phyloP scores from a whole-genome alignment of 768 basidiomycete species.

The Rhizopogon rudus region DNA sequence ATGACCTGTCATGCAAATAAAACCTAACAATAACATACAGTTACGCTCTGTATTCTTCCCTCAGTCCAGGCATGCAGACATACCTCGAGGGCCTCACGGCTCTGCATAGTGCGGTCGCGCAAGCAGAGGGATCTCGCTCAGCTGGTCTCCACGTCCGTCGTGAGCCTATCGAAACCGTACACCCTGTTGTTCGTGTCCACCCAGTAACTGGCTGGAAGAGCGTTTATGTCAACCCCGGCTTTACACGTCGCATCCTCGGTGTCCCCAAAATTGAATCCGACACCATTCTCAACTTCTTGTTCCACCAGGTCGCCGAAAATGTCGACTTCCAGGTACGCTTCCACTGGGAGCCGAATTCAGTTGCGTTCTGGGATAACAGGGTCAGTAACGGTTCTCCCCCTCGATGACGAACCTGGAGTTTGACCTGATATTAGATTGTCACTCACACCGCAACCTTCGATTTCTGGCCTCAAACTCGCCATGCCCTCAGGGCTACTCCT shows the following conservation, averaged over 20 bases:
- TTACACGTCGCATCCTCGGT: conserved; percentile 74
- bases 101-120: conserved; percentile 72
- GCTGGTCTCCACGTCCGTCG: conserved; percentile 69
- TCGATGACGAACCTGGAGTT: neutral
- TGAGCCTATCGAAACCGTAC: conserved; percentile 61
- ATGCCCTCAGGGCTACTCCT: conserved; percentile 78
- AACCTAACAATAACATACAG: conserved; percentile 30
- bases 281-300: conserved; percentile 62
- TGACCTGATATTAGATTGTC: conserved; percentile 41
- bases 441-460: conserved; percentile 81
- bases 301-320: conserved; percentile 64
- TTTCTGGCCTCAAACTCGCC: conserved; percentile 73
- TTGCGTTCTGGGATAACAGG: conserved; percentile 88
- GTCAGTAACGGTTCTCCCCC: conserved; percentile 31
- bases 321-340: conserved; percentile 74
- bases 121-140: conserved; percentile 69
- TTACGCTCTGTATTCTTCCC: conserved; percentile 78
- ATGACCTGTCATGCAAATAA: neutral
- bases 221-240: conserved; percentile 79
- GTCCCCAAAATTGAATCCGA: conserved; percentile 84
- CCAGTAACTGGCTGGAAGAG: conserved; percentile 84
- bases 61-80: conserved; percentile 68
- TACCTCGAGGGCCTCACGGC: conserved; percentile 73
- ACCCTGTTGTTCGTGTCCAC: conserved; percentile 81
- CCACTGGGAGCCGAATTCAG: conserved; percentile 69